phyloP scores from a whole-genome alignment of 495 filamentous ascomycete genomes.

The Aspergillus mulundensis region DNA sequence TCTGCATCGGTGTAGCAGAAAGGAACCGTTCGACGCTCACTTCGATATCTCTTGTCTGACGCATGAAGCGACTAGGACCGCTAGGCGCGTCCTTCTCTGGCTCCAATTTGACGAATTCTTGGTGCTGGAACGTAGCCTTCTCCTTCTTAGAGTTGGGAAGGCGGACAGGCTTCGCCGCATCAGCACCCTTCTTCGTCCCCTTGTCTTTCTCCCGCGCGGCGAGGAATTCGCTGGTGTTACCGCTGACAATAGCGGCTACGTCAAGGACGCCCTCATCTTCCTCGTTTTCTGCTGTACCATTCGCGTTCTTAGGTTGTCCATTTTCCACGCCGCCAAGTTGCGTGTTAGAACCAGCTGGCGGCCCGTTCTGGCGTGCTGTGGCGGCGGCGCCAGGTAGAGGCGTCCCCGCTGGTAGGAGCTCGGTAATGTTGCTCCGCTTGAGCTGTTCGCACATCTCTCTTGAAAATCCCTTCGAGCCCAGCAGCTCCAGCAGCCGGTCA shows the following conservation, averaged over 20 bases:
- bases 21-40: slow-evolving; percentile 86
- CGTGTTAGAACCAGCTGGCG: slow-evolving; percentile 56
- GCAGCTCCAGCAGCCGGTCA: slow-evolving; percentile 61
- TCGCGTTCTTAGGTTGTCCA: slow-evolving; percentile 19
- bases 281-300: slow-evolving; percentile 43
- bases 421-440: slow-evolving; percentile 83
- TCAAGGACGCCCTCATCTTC: slow-evolving; percentile 84
- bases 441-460: slow-evolving; percentile 92
- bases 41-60: slow-evolving; percentile 65
- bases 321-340: slow-evolving; percentile 10
- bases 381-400: slow-evolving; percentile 51
- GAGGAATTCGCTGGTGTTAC: slow-evolving; percentile 87
- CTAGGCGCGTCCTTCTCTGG: slow-evolving; percentile 23
- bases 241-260: slow-evolving; percentile 90
- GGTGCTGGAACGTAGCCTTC: slow-evolving; percentile 74
- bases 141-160: slow-evolving; percentile 80
- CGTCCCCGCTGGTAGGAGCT: slow-evolving; percentile 70
- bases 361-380: slow-evolving; percentile 48
- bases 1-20: slow-evolving; percentile 51
- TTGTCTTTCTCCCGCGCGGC: slow-evolving; percentile 91
- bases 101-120: slow-evolving; percentile 66
- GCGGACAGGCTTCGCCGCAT: slow-evolving; percentile 49
- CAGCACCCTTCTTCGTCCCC: slow-evolving; percentile 59
- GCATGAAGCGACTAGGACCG: slow-evolving; percentile 33
- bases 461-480: slow-evolving; percentile 66